phyloP scores from a whole-genome alignment of 148 eudicot genomes.

The Nyssa sinensis region DNA sequence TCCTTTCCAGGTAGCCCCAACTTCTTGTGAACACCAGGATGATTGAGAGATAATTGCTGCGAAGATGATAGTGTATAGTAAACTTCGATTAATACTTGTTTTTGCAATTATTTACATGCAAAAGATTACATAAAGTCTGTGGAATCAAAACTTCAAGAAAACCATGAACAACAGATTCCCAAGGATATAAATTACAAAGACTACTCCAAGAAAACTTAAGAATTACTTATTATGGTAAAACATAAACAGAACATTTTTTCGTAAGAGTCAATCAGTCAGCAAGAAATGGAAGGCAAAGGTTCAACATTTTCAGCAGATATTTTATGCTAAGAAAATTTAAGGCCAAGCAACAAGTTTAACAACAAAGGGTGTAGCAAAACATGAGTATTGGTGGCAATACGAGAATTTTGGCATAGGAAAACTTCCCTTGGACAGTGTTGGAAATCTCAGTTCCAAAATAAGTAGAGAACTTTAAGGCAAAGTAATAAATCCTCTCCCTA shows the following conservation, averaged over 20 bases:
- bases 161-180: neutral
- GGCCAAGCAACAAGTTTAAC: neutral
- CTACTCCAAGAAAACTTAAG: neutral
- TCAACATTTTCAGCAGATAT: no score
- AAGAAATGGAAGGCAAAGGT: neutral
- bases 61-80: slow-evolving; percentile 12
- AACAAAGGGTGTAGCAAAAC: no score
- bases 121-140: slow-evolving; percentile 14
- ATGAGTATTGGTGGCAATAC: neutral
- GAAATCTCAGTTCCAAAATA: neutral
- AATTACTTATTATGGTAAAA: neutral
- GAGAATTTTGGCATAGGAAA: neutral
- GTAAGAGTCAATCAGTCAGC: neutral
- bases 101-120: neutral
- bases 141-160: neutral
- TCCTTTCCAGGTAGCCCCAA: slow-evolving; percentile 55
- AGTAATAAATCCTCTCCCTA: neutral
- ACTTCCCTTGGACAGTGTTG: no score
- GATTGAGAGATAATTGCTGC: slow-evolving; percentile 65
- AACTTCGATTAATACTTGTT: no score
- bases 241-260: neutral
- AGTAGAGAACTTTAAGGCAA: neutral
- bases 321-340: neutral
- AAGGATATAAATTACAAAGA: no score
- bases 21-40: slow-evolving; percentile 52